Conservation (phyloP, 1,284 basidiomycete genomes). For the Austroboletus rostrupii region DNA sequence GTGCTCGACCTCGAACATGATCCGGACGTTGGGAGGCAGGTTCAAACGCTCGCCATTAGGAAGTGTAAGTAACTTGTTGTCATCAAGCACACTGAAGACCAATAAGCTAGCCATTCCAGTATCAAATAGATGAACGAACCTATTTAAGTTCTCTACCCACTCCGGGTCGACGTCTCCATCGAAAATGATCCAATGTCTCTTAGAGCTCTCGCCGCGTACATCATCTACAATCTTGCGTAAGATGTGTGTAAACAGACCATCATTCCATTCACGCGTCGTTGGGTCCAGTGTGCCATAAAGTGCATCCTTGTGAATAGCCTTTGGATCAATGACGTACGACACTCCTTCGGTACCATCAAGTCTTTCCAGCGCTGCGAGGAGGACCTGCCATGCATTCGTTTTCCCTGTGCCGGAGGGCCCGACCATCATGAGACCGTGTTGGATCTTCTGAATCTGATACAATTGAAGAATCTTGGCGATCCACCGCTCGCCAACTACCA, state of each 20-base stretch:
- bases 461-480: conserved; percentile 94
- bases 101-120: conserved; percentile 9
- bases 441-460: conserved; percentile 99
- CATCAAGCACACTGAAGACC: conserved; percentile 83
- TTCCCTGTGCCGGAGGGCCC: conserved; percentile 97
- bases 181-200: conserved; percentile 99
- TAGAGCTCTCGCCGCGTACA: conserved; percentile 94
- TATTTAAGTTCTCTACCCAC: conserved; percentile 99
- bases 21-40: conserved; percentile 93
- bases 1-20: conserved; percentile 99
- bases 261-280: conserved; percentile 99
- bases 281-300: conserved; percentile 96
- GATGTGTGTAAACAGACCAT: conserved; percentile 97
- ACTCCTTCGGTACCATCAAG: conserved; percentile 92
- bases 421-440: conserved; percentile 99
- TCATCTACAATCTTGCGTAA: conserved; percentile 98
- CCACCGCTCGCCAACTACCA: conserved; percentile 88
- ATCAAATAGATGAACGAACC: conserved; percentile 46
- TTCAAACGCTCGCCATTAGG: conserved; percentile 99
- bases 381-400: conserved; percentile 94
- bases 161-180: conserved; percentile 99
- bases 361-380: conserved; percentile 87
- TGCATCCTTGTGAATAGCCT: conserved; percentile 98
- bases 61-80: conserved; percentile 96
- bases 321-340: conserved; percentile 97